Evolutionary conservation across 352 stramenopile species (phyloP).

Genomic region (Globisporangium nodosum): DNA sequence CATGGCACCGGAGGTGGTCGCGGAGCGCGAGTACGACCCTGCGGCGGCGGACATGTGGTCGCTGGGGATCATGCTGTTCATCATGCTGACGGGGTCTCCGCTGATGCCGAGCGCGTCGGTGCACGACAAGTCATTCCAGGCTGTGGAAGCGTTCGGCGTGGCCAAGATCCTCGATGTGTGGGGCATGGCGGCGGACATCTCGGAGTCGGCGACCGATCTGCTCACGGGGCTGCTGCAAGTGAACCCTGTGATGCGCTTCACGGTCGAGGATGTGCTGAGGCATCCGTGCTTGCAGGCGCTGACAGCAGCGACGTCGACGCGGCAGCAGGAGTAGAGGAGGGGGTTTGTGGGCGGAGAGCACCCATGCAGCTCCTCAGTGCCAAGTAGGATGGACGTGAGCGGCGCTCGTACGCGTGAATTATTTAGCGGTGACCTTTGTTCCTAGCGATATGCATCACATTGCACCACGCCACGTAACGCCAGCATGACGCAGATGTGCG

Average conservation of each 20-base stretch:
- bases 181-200: slow-evolving; percentile 31
- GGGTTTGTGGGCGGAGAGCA: no score
- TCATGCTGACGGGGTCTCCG: slow-evolving; percentile 54
- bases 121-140: slow-evolving; percentile 25
- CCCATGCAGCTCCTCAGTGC: not conserved
- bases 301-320: not conserved
- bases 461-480: no score
- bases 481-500: no score
- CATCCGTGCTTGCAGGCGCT: slow-evolving; percentile 8
- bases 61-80: slow-evolving; percentile 58
- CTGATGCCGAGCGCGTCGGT: slow-evolving; percentile 24
- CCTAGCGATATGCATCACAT: no score
- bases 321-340: not conserved
- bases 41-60: slow-evolving; percentile 61
- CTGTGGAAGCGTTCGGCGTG: slow-evolving; percentile 29
- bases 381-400: not conserved
- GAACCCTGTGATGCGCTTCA: slow-evolving; percentile 23
- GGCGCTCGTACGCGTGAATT: not conserved
- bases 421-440: not conserved
- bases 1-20: slow-evolving; percentile 52
- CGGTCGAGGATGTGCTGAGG: slow-evolving; percentile 20
- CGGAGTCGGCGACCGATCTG: slow-evolving; percentile 17
- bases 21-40: slow-evolving; percentile 30
- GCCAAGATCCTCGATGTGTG: slow-evolving; percentile 38
- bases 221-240: slow-evolving; percentile 30